Conservation (phyloP, 371 early-diverging fungal species). For the Phascolomyces articulosus region DNA sequence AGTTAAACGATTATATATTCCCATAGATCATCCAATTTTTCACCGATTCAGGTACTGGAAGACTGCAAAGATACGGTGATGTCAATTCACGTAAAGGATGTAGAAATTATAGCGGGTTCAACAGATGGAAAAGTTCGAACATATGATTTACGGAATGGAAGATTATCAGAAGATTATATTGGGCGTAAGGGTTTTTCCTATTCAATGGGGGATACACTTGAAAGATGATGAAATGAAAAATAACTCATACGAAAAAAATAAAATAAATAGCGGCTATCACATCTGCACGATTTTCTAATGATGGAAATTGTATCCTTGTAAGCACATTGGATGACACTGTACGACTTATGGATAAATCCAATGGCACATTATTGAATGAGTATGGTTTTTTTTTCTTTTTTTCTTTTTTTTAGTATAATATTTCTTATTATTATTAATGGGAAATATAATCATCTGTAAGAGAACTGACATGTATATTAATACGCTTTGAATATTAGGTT, state of each 20-base stretch:
- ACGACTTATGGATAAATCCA: constrained; percentile 82
- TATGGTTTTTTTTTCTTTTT: constrained; percentile 29
- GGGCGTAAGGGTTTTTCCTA: constrained; percentile 62
- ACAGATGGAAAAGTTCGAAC: constrained; percentile 84
- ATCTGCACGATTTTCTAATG: constrained; percentile 71
- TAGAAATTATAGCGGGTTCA: constrained; percentile 80
- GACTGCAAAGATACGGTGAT: constrained; percentile 90
- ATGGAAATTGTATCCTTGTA: constrained; percentile 78
- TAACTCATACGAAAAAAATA: not conserved
- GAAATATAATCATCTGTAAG: not conserved
- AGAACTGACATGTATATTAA: too few species aligned
- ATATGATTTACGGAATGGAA: constrained; percentile 86
- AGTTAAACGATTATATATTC: too few species aligned
- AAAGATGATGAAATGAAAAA: constrained; percentile 11
- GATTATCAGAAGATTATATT: constrained; percentile 69
- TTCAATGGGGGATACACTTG: too few species aligned
- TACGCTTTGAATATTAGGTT: constrained; percentile 67
- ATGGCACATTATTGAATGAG: constrained; percentile 76
- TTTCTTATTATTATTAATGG: not conserved
- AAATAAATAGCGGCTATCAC: constrained; percentile 75
- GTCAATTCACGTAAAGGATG: constrained; percentile 68
- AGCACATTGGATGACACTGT: constrained; percentile 76
- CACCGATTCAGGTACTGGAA: constrained; percentile 85
- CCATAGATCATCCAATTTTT: constrained; percentile 61
- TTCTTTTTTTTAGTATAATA: not conserved